A percentile compares a stretch with the other conserved stretches of the same genome.
phyloP scores from a whole-genome alignment of 2,329 filamentous ascomycete species.

The Calcarisporium arbuscula region DNA sequence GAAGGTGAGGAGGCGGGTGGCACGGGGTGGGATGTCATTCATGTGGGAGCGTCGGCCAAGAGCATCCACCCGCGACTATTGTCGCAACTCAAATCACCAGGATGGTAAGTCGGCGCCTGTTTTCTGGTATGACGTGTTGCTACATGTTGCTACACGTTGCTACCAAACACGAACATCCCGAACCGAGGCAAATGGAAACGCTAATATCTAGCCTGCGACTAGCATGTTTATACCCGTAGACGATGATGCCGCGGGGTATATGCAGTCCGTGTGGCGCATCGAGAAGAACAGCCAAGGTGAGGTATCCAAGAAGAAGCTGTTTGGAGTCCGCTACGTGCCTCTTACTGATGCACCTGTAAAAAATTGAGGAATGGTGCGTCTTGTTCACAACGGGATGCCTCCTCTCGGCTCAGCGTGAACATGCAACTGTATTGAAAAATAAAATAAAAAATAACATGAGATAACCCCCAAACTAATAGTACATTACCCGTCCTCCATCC shows the following conservation, averaged over 20 bases:
- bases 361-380: conserved; percentile 1
- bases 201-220: too few relatives aligned
- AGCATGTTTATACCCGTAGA: conserved; percentile 75
- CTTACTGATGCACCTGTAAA: conserved; percentile 60
- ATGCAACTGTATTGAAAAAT: neutral
- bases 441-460: neutral
- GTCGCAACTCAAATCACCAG: conserved; percentile 70
- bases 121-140: neutral
- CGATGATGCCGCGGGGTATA: conserved; percentile 35
- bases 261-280: conserved; percentile 67
- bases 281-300: conserved; percentile 63
- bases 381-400: too few relatives aligned
- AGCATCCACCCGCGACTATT: conserved; percentile 68
- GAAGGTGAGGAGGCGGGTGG: conserved; percentile 41
- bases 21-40: conserved; percentile 79
- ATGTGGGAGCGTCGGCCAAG: conserved; percentile 81
- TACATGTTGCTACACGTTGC: neutral
- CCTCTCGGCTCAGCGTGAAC: neutral
- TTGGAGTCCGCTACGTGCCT: conserved; percentile 71
- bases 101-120: conserved; percentile 48
- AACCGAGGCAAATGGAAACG: too few relatives aligned
- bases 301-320: conserved; percentile 55
- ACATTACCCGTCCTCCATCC: too few relatives aligned
- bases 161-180: too few relatives aligned
- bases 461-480: too few relatives aligned